These are phyloP conservation scores for Suillus variegatus DNA, from an alignment of 768 basidiomycete genomes.

Conservation along the genomic window DNA sequence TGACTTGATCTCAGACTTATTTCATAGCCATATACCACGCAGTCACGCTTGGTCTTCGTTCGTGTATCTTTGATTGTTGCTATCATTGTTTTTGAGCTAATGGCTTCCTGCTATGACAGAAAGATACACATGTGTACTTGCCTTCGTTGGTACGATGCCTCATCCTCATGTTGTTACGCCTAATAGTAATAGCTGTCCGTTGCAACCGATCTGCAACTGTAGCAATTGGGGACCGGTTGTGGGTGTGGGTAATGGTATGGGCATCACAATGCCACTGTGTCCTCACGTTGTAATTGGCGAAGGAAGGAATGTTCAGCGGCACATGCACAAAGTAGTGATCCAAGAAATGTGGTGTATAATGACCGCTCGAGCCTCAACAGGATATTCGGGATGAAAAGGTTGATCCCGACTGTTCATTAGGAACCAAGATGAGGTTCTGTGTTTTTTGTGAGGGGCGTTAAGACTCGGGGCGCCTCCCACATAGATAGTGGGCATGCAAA, in stretches of 20 bases:
- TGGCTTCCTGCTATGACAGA: too few relatives aligned
- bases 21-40: slow-evolving; percentile 4
- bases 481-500: neutral
- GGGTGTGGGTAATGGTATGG: neutral
- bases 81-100: slow-evolving; percentile 3
- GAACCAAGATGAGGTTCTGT: neutral
- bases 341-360: neutral
- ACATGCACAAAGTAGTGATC: neutral
- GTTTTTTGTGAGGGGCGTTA: neutral
- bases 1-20: slow-evolving; percentile 9
- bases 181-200: neutral
- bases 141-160: neutral
- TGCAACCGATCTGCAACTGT: neutral
- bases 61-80: slow-evolving; percentile 9
- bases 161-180: neutral
- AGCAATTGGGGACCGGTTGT: neutral
- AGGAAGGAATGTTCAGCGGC: neutral
- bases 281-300: neutral
- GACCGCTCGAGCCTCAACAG: neutral
- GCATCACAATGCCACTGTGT: neutral
- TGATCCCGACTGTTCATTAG: neutral
- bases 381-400: neutral
- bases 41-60: slow-evolving; percentile 1
- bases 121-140: neutral
- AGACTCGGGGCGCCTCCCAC: neutral